A percentile compares a stretch with the other conserved stretches of the same genome.
phyloP scores from a whole-genome alignment of 768 basidiomycete genomes.

The Grammothele lineata region DNA sequence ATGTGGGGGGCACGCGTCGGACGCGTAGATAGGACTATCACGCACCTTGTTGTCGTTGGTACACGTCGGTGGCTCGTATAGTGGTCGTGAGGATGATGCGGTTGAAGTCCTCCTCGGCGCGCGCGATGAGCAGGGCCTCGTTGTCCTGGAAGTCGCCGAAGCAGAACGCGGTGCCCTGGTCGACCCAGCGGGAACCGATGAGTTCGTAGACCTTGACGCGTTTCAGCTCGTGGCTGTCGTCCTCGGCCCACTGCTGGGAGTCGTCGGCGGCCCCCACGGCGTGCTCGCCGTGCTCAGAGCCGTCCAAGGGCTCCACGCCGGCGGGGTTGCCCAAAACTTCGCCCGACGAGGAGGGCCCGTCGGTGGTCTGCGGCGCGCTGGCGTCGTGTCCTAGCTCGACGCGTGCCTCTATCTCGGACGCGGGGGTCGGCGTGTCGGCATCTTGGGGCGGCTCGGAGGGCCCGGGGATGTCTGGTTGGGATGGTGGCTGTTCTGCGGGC shows the following conservation, averaged over 20 bases:
- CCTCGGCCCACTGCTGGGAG: conserved; percentile 56
- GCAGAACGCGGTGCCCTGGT: conserved; percentile 96
- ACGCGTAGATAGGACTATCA: conserved; percentile 19
- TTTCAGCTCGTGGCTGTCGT: conserved; percentile 67
- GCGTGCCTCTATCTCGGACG: conserved; percentile 16
- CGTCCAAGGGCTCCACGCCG: conserved; percentile 6
- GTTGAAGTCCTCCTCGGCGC: conserved; percentile 68
- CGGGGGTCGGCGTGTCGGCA: conserved; percentile 3
- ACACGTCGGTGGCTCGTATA: conserved; percentile 79
- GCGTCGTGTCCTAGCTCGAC: conserved; percentile 6
- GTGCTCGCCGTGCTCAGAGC: conserved; percentile 8
- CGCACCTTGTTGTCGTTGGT: conserved; percentile 83
- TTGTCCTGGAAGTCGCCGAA: conserved; percentile 82
- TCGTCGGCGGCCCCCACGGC: conserved; percentile 45
- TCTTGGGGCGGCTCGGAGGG: conserved; percentile 11
- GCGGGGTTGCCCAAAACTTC: conserved; percentile 6
- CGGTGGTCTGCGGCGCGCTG: conserved; percentile 1
- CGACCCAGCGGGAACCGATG: conserved; percentile 85
- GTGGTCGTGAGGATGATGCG: conserved; percentile 75
- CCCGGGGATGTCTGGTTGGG: conserved; percentile 14
- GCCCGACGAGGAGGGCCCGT: conserved; percentile 1
- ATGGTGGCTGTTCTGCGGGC: conserved; percentile 28
- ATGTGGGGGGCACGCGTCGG: conserved; percentile 1
- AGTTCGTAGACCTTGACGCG: conserved; percentile 98
- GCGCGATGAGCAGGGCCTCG: conserved; percentile 81